phyloP scores from a whole-genome alignment of 225 moss, liverwort and hornwort species.

The Marchantia paleacea region DNA sequence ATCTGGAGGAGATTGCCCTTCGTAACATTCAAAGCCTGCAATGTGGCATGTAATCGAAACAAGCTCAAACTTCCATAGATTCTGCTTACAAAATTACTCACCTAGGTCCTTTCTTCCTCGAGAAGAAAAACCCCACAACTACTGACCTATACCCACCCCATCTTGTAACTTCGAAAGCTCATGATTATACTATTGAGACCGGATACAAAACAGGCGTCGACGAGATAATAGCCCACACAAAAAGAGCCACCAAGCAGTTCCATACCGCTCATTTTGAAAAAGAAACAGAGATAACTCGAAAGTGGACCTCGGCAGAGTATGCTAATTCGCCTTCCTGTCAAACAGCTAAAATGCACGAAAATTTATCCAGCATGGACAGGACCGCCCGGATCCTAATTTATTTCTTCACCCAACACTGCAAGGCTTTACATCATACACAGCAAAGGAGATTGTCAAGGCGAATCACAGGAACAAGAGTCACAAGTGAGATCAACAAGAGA shows the following conservation, averaged over 20 bases:
- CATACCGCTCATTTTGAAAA: slow-evolving; percentile 21
- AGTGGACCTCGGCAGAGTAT: slow-evolving; percentile 10
- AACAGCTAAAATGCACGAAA: slow-evolving; percentile 8
- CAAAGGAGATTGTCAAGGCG: background rate
- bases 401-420: background rate
- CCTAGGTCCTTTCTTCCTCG: background rate
- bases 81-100: background rate
- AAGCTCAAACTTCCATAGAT: background rate
- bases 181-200: background rate
- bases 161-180: background rate
- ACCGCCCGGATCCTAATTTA: background rate
- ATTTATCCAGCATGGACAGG: background rate
- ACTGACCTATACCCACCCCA: background rate
- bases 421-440: background rate
- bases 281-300: slow-evolving; percentile 11
- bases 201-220: background rate
- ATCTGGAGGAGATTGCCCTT: slow-evolving; percentile 17
- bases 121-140: background rate
- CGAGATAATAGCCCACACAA: background rate
- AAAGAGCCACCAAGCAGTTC: background rate
- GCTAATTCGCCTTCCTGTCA: slow-evolving; percentile 16
- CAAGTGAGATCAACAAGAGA: background rate
- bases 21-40: slow-evolving; percentile 23
- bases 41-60: slow-evolving; percentile 9
- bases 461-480: background rate